Conservation (phyloP, 331 rosid species). For the Cydonia oblonga region DNA sequence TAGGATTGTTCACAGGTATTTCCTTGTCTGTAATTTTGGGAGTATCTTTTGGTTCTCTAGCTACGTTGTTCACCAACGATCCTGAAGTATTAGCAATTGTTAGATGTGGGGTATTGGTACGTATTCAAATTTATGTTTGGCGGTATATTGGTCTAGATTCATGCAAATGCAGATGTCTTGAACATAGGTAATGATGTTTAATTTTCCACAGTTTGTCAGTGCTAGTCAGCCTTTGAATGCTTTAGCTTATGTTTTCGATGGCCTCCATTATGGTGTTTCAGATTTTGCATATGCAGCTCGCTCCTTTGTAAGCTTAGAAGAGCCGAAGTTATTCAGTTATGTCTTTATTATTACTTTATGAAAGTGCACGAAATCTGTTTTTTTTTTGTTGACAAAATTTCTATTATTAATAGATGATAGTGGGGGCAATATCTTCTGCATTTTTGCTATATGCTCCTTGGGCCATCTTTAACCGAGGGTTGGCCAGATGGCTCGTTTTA, state of each 20-base stretch:
- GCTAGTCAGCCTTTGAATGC: slow-evolving; percentile 92
- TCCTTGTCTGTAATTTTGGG: slow-evolving; percentile 63
- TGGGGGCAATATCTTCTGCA: slow-evolving; percentile 64
- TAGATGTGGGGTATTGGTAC: slow-evolving; percentile 62
- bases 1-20: slow-evolving; percentile 63
- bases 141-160: background rate
- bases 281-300: slow-evolving; percentile 83
- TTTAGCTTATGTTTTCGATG: slow-evolving; percentile 79
- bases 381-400: slow-evolving; percentile 2
- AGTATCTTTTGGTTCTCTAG: slow-evolving; percentile 66
- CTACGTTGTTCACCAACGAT: slow-evolving; percentile 76
- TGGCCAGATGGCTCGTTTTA: no score
- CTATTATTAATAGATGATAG: slow-evolving; percentile 38
- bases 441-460: slow-evolving; percentile 54
- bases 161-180: background rate
- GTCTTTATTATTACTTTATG: background rate
- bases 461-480: background rate
- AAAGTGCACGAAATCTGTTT: background rate
- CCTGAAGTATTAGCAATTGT: slow-evolving; percentile 65
- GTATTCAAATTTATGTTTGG: slow-evolving; percentile 14
- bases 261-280: slow-evolving; percentile 88
- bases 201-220: slow-evolving; percentile 59
- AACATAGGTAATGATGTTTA: slow-evolving; percentile 9
- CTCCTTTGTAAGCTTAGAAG: slow-evolving; percentile 59
- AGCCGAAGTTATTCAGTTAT: slow-evolving; percentile 1